Base-by-base conservation (phyloP, 305 asterid species). In the Salvia sclarea region DNA sequence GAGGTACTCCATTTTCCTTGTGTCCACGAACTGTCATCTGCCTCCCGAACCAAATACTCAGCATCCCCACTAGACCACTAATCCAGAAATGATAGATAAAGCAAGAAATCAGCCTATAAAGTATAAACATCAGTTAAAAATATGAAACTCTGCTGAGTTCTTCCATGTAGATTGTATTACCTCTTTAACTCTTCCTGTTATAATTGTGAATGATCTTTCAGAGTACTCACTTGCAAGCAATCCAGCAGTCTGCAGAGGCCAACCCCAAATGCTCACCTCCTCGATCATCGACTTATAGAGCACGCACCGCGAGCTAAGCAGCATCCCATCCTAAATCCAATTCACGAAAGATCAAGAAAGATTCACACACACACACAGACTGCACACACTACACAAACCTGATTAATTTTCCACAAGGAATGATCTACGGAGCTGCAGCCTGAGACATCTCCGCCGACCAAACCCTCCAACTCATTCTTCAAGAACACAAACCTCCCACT, bases 201-300 rank as follows among this genome's bases (percentile, higher is more conserved):
- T 56, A 70, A 86, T 60, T 45, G 84, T 76, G 68, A 82, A 85
- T 4, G 95, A 83, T 28, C 85, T 66, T 0, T 83, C 22, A 5
- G 86, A 82, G 66, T 55, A 82, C 14, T 83, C 89, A 5, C 96
- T 47, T 4, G 86, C 69, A 65, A 94, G 85, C 83, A 94, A 66
- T 76, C 99, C 98, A 49, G 91, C 84, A 11, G 94, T 81, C 69
- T 85, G 98, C 77, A 84, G 71, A 20, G 97, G 96, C 97, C 99
- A 94, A 33, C 97, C 97, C 98, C 98, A 92, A 58, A 92, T 68
- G 76, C 81, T 85, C 25, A 92, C 87, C 64, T 88, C 93, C 75
- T 92, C 97, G 0, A 76, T 8, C 68, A 71, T 68, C 14, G 97
- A 86, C 21, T 82, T 43, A 43, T 86, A 86, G 54, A 88, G 66